Conservation (phyloP, 1,139 yeast genomes). For the Ogataea hybrid region DNA sequence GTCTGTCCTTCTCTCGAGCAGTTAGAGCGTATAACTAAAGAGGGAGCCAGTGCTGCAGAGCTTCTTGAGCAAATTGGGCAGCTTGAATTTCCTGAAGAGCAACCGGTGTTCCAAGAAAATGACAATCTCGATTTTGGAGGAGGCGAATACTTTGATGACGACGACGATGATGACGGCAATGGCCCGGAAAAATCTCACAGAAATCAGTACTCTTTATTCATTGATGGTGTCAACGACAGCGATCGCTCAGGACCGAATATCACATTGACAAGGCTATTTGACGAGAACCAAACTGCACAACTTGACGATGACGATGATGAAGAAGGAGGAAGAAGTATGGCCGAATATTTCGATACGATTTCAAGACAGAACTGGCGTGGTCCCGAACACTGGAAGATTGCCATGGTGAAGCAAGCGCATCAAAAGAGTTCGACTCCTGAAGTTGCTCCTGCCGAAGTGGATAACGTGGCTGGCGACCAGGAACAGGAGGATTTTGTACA, state of each 20-base stretch:
- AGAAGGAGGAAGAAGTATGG: constrained; percentile 30
- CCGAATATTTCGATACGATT: constrained; percentile 42
- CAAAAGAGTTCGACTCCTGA: constrained; percentile 14
- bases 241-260: constrained; percentile 63
- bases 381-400: constrained; percentile 90
- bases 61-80: constrained; percentile 34
- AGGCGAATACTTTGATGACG: constrained; percentile 14
- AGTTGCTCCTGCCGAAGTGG: constrained; percentile 7
- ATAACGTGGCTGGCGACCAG: neutral
- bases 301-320: constrained; percentile 37
- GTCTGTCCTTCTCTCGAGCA: constrained; percentile 52
- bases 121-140: constrained; percentile 23
- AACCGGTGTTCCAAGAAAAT: constrained; percentile 24
- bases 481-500: constrained; percentile 6
- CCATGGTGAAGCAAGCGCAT: constrained; percentile 22
- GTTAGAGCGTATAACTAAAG: constrained; percentile 43
- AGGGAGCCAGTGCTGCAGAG: constrained; percentile 35
- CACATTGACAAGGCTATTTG: constrained; percentile 34
- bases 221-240: constrained; percentile 41
- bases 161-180: constrained; percentile 19
- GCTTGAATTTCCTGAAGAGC: constrained; percentile 26
- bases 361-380: constrained; percentile 59
- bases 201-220: constrained; percentile 29
- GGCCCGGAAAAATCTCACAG: constrained; percentile 24
- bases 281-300: constrained; percentile 31